Evolutionary conservation across 1,284 basidiomycete genomes (phyloP), one percentile per base, ranked within the genome.

Genomic region (Cutaneotrichosporon cyanovorans): DNA sequence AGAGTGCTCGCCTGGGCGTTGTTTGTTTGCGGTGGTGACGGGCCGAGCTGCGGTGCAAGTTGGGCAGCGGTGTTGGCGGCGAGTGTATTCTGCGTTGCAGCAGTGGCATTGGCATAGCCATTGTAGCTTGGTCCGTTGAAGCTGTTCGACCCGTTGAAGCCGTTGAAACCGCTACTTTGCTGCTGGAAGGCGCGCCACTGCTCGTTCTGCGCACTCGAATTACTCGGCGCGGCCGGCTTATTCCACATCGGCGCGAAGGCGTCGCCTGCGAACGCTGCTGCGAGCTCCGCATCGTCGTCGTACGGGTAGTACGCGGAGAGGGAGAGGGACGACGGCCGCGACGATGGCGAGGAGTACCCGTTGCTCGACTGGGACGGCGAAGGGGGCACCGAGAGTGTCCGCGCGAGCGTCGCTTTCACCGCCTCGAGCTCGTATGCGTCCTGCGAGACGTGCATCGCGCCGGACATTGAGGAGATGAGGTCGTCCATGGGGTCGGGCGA

Each of bases 401-500:
- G 50, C 2, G 50, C 54, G 12, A 56, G 50, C 20, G 46, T 30
- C 42, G 69, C 68, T 45, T 68, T 66, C 23, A 72, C 48, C 44
- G 60, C 59, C 44, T 60, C 54, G 19, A 72, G 49, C 32, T 72
- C 66, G 37, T 65, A 55, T 9, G 61, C 63, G 45, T 69, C 59
- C 41, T 62, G 61, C 7, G 66, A 66, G 35, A 65, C 65, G 42
- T 69, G 63, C 22, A 67, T 45, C 15, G 58, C 58, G n/a, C 55
- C 54, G 5, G 52, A 57, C 42, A 72, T 58, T 8, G 63, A 64
- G 7, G 69, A 65, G 37, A 72, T 62, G 14, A 72, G 57, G 57
- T 72, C 69, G 22, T 72, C 69, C 53, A 72, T 66, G 12, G 62
- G 34, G 18, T 15, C 9, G 33, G 38, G 23, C 16, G 14, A n/a